Evolutionary conservation across 768 basidiomycete genomes (phyloP), one percentile per base, ranked within the genome.

Genomic region (Boletus sp.): DNA sequence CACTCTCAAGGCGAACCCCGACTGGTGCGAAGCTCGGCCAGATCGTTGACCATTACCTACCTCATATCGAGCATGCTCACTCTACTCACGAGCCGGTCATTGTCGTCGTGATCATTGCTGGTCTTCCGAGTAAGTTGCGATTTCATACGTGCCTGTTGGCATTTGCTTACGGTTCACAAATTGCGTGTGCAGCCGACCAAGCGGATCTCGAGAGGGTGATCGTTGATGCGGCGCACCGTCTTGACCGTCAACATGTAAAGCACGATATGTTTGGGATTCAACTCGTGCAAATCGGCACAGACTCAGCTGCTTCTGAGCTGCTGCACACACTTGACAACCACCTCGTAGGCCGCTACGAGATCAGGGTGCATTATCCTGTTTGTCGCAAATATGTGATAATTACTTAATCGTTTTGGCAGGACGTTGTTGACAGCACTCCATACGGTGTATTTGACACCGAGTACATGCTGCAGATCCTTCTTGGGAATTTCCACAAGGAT

Each of bases 381-480:
- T 8, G 0, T 17, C 29, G 8, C n/a, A 25, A n/a, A 10, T 34
- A 10, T 21, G 25, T 8, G 23, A 37, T n/a, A 21, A 19, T 30
- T 5, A 42, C 48, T 60, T 5, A 63, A 51, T 13, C 2, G 4
- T 14, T 14, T 45, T 17, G 10, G 41, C 55, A 78, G 66, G 79
- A 81, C 54, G 74, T 80, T 29, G 77, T 81, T 8, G 79, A 79
- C 61, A 75, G 76, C 35, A 77, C 76, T 5, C 72, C 72, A 9
- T 79, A 55, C 44, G 70, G 70, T 53, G 54, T 43, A 5, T 70
- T 70, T 23, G 65, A 72, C 55, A 67, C 70, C 9, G 70, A 70
- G 42, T 70, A 72, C 54, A 70, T 70, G 70, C 32, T 72, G 17
- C 70, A 72, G 62, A 69, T 70, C 43, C 64, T 70, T 13, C 64